Base-by-base conservation (phyloP, 2,329 filamentous ascomycete genomes). In the Colletotrichum musicola region DNA sequence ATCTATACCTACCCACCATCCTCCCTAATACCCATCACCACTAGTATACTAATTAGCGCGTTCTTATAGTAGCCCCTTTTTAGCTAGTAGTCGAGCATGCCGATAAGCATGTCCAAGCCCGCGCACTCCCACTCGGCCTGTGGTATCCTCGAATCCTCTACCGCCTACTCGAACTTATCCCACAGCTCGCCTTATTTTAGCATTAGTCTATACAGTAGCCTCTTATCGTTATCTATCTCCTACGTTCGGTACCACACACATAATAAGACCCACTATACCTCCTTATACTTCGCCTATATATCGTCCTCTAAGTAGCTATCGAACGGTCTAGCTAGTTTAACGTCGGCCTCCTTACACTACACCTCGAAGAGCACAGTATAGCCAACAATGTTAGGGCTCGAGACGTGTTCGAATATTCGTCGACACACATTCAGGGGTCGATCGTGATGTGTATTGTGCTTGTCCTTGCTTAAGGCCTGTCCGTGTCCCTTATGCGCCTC, bases 201-300 rank as follows among this genome's bases (percentile, higher is more conserved):
- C 25, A n/a, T 62, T 4, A 62, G 12, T n/a, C 25, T 61, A 56
- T 20, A 71, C 53, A 25, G 68, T 58, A 22, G 53, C 30, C 47
- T 6, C 44, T 62, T 27, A 2, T 56, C 20, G 9, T 53, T 40
- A 3, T 42, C 13, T 38, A 38, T n/a, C n/a, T n/a, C n/a, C n/a
- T n/a, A n/a, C n/a, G n/a, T n/a, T n/a, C n/a, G n/a, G n/a, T n/a
- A n/a, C n/a, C n/a, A n/a, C n/a, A n/a, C n/a, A n/a, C n/a, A n/a
- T n/a, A n/a, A n/a, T n/a, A n/a, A n/a, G n/a, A 46, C 56, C 68
- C 38, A 14, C 54, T 4, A 18, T 3, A 64, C 62, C 2, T 46
- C 58, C 27, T 68, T 70, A 30, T 71, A 71, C 27, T 57, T 35
- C 51, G 44, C 47, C 63, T 46, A 70, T 40, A 63, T 67, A 46